A percentile compares a stretch with the other conserved stretches of the same genome.
phyloP scores from a whole-genome alignment of 768 basidiomycete species.

The Pholiota microspora region DNA sequence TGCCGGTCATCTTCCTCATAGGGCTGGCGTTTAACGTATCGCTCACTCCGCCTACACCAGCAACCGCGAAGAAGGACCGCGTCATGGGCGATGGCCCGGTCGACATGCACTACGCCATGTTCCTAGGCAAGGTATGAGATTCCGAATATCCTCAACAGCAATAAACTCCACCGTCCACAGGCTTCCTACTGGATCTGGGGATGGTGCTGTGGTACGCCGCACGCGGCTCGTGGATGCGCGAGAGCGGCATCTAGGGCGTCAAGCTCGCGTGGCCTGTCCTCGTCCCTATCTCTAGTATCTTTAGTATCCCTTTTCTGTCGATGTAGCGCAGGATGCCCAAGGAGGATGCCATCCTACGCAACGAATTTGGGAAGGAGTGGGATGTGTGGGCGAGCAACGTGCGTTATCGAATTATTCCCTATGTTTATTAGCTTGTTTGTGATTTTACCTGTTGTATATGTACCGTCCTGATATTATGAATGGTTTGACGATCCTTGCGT shows the following conservation, averaged over 20 bases:
- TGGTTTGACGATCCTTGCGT: not conserved
- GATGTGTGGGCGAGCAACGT: constrained; percentile 25
- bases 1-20: not conserved
- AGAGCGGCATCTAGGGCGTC: constrained; percentile 21
- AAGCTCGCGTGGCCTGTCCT: not conserved
- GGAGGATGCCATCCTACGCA: constrained; percentile 28
- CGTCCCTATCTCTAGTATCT: not conserved
- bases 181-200: constrained; percentile 13
- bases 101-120: not conserved
- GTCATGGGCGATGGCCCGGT: not conserved
- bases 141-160: too few relatives aligned
- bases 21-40: not conserved
- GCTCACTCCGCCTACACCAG: not conserved
- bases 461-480: not conserved
- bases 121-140: not conserved
- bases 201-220: constrained; percentile 25
- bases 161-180: not conserved
- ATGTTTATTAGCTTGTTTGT: constrained; percentile 15
- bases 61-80: not conserved
- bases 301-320: not conserved
- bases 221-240: constrained; percentile 26
- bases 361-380: constrained; percentile 32
- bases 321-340: constrained; percentile 13
- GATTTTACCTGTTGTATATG: not conserved
- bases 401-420: constrained; percentile 26